Base-by-base conservation (phyloP, 2,329 filamentous ascomycete genomes). In the Neobulgaria alba region DNA sequence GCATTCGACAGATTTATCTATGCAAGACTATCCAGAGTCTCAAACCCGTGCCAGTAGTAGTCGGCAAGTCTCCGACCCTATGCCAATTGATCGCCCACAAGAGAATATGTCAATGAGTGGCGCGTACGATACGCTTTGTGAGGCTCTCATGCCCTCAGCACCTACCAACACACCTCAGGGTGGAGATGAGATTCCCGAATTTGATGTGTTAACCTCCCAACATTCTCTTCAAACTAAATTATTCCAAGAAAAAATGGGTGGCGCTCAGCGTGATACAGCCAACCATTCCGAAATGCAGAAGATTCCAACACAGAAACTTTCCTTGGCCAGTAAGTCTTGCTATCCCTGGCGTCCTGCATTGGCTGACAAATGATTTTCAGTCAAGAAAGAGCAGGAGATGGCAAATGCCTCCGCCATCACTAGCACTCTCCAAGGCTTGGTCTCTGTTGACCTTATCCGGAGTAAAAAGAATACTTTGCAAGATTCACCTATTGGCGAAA, bases 11-110 rank as follows among this genome's bases (percentile, higher is more conserved):
- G 68, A 72, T 45, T 49, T 67, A 12, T 63, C 67, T 18, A 72
- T 72, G 69, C 64, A 65, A 4, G 69, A 71, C 45, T 68, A 68
- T 52, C 45, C 51, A 10, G 56, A 48, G 17, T 46, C 53, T 12
- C 47, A 45, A 15, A 54, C 47, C 8, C 47, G 48, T 18, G 30
- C 45, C n/a, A 65, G 61, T 20, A 65, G 58, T 35, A 63, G 61
- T 8, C 53, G 57, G 26, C 49, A 55, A 19, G 41, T 58, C 21
- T 55, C 54, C 9, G 56, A 59, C 33, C 57, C 55, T 15, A 54
- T 53, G 49, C 43, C 46, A 20, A 41, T 39, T 19, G 49, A 51
- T 31, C 50, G 41, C 16, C 38, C 43, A 18, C 51, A 46, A 21
- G 48, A 57, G 26, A 46, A 47, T 16, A 40, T 57, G 35, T 48